Evolutionary conservation across 1,284 basidiomycete species (phyloP), one percentile per base, ranked within the genome.

Genomic region (Trametes sp.): DNA sequence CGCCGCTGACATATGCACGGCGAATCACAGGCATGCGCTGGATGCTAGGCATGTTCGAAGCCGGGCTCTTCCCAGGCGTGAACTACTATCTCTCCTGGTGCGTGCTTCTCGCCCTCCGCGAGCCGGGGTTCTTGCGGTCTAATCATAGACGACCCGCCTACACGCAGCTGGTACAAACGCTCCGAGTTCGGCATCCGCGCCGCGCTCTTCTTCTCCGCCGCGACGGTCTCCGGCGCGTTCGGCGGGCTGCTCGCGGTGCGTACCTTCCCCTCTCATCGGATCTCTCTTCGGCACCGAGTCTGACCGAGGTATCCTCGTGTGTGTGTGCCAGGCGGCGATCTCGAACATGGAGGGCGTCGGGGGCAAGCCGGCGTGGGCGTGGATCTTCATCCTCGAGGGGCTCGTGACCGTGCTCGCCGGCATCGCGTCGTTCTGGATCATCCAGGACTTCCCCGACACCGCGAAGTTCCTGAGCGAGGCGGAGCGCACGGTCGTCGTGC

Each of bases 391-490:
- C 68, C 67, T 89, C 23, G 86, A 88, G 65, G 87, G 86, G 29
- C 78, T 93, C 33, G 79, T 79, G 24, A 94, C 92, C 2, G 83
- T 93, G 31, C 9, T 92, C 24, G 86, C 87, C 2, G 90, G 89
- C 2, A 69, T 75, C n/a, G 69, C 79, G 4, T 90, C 90, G 5
- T 93, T 87, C 79, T 93, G 84, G 83, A 85, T 93, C 67, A 86
- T 93, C 64, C 86, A 90, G 71, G 92, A 94, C 75, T 94, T 94
- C 78, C 92, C 91, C 5, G 89, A 92, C 70, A 89, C 85, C 0
- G 92, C 92, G 46, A 90, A 84, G 68, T 93, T 93, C 79, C 81
- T 94, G 21, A 83, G 81, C 28, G 87, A 89, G 66, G 80, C 77
- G 2, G 93, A 95, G 76, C 80, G 89, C 26, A 87, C 85, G 3